Conservation (phyloP, 352 stramenopile species). For the Hyaloperonospora arabidopsidis region DNA sequence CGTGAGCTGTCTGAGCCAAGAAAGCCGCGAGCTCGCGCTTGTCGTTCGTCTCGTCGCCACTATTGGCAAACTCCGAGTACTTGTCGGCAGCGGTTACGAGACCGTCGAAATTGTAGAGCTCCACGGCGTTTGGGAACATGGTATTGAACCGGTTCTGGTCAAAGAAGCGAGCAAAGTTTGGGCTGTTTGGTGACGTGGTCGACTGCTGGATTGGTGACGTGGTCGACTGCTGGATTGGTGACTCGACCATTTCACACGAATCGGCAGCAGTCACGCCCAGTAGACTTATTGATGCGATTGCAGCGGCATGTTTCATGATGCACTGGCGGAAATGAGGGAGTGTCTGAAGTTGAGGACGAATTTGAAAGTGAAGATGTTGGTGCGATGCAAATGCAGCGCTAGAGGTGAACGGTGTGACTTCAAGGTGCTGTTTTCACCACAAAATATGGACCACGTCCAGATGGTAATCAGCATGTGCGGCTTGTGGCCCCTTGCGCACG, state of each 20-base stretch:
- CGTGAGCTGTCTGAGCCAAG: constrained; percentile 36
- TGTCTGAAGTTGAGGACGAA: constrained; percentile 5
- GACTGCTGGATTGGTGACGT: constrained; percentile 6
- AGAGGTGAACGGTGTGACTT: no score
- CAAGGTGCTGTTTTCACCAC: no score
- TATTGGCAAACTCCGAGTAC: constrained; percentile 43
- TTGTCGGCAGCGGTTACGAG: constrained; percentile 31
- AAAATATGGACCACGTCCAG: no score
- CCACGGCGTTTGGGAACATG: constrained; percentile 32
- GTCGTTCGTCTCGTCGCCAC: constrained; percentile 31
- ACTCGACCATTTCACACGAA: constrained; percentile 7
- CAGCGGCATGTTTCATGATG: constrained; percentile 17
- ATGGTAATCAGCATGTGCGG: no score
- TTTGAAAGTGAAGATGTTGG: constrained; percentile 6
- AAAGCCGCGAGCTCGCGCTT: constrained; percentile 40
- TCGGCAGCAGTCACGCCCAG: constrained; percentile 14
- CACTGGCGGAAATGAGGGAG: neutral
- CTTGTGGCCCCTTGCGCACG: no score
- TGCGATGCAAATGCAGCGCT: no score
- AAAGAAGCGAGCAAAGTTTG: constrained; percentile 33
- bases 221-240: constrained; percentile 11
- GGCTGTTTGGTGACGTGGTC: neutral
- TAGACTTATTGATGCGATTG: constrained; percentile 14
- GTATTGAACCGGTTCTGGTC: constrained; percentile 27
- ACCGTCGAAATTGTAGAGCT: constrained; percentile 38